Percentiles rank a stretch among this genome's conserved stretches.
These are phyloP conservation scores for Termitomyces sp. DNA, from an alignment of 768 basidiomycete genomes.

Conservation along the genomic window DNA sequence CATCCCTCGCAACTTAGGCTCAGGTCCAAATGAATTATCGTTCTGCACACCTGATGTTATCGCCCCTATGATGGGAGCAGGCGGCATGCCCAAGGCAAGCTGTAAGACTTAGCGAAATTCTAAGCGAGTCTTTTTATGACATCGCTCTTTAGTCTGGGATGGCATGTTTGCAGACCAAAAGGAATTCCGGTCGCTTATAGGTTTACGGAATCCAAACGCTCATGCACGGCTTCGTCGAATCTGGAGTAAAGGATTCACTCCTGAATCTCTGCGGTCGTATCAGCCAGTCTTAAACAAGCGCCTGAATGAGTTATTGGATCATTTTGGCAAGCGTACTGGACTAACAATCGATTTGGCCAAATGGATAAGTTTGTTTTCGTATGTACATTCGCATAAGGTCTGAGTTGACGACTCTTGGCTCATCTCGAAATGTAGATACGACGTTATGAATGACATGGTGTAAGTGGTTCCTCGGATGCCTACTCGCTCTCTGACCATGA, in stretches of 20 bases:
- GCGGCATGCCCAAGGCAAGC: neutral
- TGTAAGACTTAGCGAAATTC: neutral
- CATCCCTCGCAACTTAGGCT: neutral
- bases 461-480: neutral
- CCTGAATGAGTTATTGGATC: neutral
- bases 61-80: neutral
- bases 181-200: neutral
- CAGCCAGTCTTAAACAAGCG: conserved; percentile 10
- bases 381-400: neutral
- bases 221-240: conserved; percentile 33
- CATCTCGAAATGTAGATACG: neutral
- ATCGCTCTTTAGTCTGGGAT: neutral
- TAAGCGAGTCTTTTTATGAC: neutral
- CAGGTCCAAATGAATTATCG: neutral
- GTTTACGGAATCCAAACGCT: conserved; percentile 10
- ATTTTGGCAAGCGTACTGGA: neutral
- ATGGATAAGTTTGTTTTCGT: neutral
- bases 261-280: conserved; percentile 25
- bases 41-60: neutral
- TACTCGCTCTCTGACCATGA: neutral
- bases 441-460: neutral
- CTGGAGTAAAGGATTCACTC: conserved; percentile 34
- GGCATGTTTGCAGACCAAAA: neutral
- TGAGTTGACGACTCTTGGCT: neutral
- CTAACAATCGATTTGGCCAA: neutral